Conservation (phyloP, 257 asterid genomes). For the Solanum pennellii region DNA sequence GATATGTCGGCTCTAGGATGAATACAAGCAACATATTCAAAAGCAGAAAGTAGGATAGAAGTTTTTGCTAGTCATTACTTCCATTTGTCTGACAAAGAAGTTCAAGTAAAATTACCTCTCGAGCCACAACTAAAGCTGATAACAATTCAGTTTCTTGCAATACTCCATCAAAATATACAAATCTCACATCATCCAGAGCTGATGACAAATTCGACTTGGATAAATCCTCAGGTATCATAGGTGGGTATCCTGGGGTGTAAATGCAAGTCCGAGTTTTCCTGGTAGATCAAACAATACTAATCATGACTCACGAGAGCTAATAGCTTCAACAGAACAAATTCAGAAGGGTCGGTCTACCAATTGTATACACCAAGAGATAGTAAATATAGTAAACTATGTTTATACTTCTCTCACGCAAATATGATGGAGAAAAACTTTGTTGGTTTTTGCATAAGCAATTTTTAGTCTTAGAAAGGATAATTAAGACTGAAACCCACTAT, state of each 20-base stretch:
- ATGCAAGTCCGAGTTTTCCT: slow-evolving; percentile 96
- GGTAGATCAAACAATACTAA: slow-evolving; percentile 14
- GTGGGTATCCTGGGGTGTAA: slow-evolving; percentile 93
- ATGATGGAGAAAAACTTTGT: neutral
- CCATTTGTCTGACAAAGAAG: neutral
- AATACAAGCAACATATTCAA: neutral
- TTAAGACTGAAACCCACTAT: neutral
- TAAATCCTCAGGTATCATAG: slow-evolving; percentile 78
- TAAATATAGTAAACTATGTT: neutral
- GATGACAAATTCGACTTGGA: slow-evolving; percentile 42
- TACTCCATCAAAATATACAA: slow-evolving; percentile 77
- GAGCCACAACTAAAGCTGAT: slow-evolving; percentile 58
- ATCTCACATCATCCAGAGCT: slow-evolving; percentile 57
- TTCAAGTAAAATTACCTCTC: slow-evolving; percentile 47
- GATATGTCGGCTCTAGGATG: neutral
- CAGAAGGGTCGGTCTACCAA: neutral
- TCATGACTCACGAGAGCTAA: neutral
- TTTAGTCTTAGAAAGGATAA: neutral
- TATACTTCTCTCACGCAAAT: neutral
- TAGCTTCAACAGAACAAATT: neutral
- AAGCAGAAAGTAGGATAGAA: neutral
- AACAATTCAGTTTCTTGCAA: slow-evolving; percentile 45
- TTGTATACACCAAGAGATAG: neutral
- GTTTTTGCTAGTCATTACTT: neutral
- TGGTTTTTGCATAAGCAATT: neutral